Percentiles rank a stretch among this genome's conserved stretches.
phyloP scores from a whole-genome alignment of 2,329 filamentous ascomycete genomes.

The Alternaria consortialis region DNA sequence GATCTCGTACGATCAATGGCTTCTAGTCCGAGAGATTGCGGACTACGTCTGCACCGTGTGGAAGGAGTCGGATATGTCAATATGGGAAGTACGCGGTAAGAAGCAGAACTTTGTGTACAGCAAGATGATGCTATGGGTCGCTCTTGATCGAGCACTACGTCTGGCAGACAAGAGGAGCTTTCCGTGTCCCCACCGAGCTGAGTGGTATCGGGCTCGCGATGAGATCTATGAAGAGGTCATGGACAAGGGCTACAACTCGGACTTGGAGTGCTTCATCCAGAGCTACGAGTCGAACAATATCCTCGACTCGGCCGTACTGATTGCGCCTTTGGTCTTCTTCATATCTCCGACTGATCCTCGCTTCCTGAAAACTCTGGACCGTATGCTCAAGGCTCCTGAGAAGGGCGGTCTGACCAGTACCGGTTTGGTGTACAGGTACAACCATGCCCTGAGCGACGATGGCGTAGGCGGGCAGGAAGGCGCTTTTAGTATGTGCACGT shows the following conservation, averaged over 20 bases:
- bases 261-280: constrained; percentile 75
- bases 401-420: constrained; percentile 79
- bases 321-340: constrained; percentile 82
- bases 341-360: constrained; percentile 79
- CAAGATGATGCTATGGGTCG: constrained; percentile 86
- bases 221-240: constrained; percentile 78
- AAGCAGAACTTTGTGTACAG: constrained; percentile 82
- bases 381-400: constrained; percentile 75
- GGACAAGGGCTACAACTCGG: constrained; percentile 78
- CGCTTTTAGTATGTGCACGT: constrained; percentile 83
- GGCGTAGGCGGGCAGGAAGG: constrained; percentile 78
- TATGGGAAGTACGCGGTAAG: constrained; percentile 80
- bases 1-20: constrained; percentile 77
- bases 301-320: constrained; percentile 77
- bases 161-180: constrained; percentile 78
- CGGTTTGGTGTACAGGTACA: constrained; percentile 78
- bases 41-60: constrained; percentile 76
- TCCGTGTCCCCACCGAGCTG: constrained; percentile 73
- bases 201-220: constrained; percentile 74
- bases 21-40: constrained; percentile 71
- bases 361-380: constrained; percentile 75
- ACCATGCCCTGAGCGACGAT: constrained; percentile 73
- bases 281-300: constrained; percentile 76
- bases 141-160: constrained; percentile 77
- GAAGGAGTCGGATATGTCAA: constrained; percentile 76